Percentiles rank a stretch among this genome's conserved stretches.
Conservation (phyloP, 768 basidiomycete species). For the Naganishia onofrii region DNA sequence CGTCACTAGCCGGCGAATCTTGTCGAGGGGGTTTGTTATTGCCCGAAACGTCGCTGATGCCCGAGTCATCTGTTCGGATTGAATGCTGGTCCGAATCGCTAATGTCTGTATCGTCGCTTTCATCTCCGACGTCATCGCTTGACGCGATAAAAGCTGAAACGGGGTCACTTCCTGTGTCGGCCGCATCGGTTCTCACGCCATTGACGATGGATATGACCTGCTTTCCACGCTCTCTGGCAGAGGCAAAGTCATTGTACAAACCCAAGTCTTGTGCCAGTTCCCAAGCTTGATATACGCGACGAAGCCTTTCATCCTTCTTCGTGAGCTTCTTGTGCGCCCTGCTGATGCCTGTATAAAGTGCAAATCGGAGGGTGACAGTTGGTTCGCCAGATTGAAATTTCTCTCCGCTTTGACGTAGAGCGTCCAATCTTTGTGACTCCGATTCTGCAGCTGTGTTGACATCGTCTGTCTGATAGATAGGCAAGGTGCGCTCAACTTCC, state of each 20-base stretch:
- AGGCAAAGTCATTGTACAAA: conserved; percentile 4
- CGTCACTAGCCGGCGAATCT: neutral
- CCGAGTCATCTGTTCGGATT: conserved; percentile 12
- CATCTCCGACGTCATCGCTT: conserved; percentile 30
- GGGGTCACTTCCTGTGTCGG: neutral
- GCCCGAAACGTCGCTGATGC: conserved; percentile 11
- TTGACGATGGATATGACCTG: conserved; percentile 10
- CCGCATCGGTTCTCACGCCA: neutral
- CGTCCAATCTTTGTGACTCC: conserved; percentile 14
- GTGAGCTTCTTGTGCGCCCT: conserved; percentile 42
- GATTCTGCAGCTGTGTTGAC: conserved; percentile 40
- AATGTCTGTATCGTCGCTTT: conserved; percentile 28
- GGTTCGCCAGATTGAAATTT: conserved; percentile 29
- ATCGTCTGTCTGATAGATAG: conserved; percentile 41
- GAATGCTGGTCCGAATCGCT: conserved; percentile 23
- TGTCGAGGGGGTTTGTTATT: neutral
- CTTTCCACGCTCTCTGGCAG: conserved; percentile 9
- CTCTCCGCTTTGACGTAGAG: neutral
- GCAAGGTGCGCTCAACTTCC: conserved; percentile 33
- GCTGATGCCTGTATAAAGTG: conserved; percentile 42
- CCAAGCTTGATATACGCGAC: conserved; percentile 50
- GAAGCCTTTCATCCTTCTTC: conserved; percentile 44
- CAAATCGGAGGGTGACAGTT: conserved; percentile 35
- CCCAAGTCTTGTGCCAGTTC: conserved; percentile 35
- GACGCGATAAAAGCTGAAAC: conserved; percentile 10